Base-by-base conservation (phyloP, 306 rosid genomes). In the Lithocarpus polystachyus region DNA sequence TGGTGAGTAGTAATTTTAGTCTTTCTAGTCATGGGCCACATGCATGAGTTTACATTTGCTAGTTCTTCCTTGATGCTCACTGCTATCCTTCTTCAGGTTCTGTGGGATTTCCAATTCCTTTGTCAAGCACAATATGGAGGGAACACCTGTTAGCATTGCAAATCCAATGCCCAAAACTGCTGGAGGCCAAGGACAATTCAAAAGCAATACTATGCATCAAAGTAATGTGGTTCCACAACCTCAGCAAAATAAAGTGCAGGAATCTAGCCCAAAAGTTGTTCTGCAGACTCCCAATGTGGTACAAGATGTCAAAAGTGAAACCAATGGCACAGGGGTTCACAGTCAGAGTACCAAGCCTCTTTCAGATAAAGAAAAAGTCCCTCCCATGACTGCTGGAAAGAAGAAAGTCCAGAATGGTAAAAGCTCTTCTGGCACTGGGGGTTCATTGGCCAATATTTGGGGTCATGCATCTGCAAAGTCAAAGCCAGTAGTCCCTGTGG, bases 361-460 rank as follows among this genome's bases (percentile, higher is more conserved):
- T 40, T 81, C 82, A 69, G 87, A 71, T 35, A 90, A 88, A 82
- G 90, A 86, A 74, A 89, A 83, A 75, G 72, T 78, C 74, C 76
- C 83, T 79, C 86, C 88, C 54, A 60, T 91, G 62, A 85, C 95
- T 83, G 83, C 80, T n/a, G 86, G 82, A 62, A 93, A 88, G 84
- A 92, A 84, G 87, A 92, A 87, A 82, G 80, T 71, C 55, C 93
- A 89, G 76, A 83, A 80, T 72, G 91, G 82, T 75, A 95, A 93
- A 89, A 84, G 75, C 77, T 75, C 90, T 62, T 85, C 91, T 75
- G 81, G 65, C 74, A 57, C 90, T 72, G 97, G 92, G 81, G 89
- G 97, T 83, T 93, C 94, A 17, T 81, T 93, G 82, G 91, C 94
- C 33, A 90, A 90, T 75, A 69, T 91, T 31, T 93, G 99, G 99